Conservation (phyloP, 2,329 filamentous ascomycete genomes). For the Chaetothyriales sp. region DNA sequence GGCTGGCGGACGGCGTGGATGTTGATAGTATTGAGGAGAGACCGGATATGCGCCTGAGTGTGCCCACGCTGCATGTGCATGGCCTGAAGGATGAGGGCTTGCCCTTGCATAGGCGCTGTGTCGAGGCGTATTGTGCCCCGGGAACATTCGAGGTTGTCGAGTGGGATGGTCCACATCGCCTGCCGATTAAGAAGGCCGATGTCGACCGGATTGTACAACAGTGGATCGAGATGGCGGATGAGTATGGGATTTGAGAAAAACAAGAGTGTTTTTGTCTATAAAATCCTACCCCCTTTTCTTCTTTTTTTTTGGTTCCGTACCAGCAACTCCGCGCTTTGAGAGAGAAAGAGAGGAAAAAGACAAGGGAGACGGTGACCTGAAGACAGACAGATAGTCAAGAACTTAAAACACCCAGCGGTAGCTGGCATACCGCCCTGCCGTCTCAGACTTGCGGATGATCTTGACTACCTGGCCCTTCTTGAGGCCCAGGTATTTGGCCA, state of each 20-base stretch:
- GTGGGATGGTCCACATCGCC: slow-evolving; percentile 58
- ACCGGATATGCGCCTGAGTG: slow-evolving; percentile 33
- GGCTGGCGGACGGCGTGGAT: slow-evolving; percentile 12
- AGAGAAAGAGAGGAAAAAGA: too few relatives aligned
- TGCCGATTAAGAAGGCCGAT: slow-evolving; percentile 54
- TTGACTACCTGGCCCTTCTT: slow-evolving; percentile 91
- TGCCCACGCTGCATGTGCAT: slow-evolving; percentile 55
- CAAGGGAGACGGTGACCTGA: slow-evolving; percentile 13
- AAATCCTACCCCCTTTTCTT: too few relatives aligned
- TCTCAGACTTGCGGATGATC: slow-evolving; percentile 92
- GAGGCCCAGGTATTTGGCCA: slow-evolving; percentile 80
- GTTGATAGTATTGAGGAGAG: slow-evolving; percentile 17
- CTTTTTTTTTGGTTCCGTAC: too few relatives aligned
- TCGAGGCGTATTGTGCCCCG: slow-evolving; percentile 44
- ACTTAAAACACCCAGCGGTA: slow-evolving; percentile 51
- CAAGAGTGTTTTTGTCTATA: too few relatives aligned
- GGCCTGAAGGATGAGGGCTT: slow-evolving; percentile 47
- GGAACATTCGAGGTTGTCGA: slow-evolving; percentile 45
- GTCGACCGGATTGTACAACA: slow-evolving; percentile 42
- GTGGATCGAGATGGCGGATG: slow-evolving; percentile 37
- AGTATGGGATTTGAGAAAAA: slow-evolving; percentile 27
- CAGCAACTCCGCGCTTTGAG: too few relatives aligned
- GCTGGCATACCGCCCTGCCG: slow-evolving; percentile 88
- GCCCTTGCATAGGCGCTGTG: slow-evolving; percentile 40
- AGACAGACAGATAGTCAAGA: neutral